These are phyloP conservation scores for Hondaea fermentalgiana DNA, from an alignment of 108 stramenopile genomes.

Conservation along the genomic window DNA sequence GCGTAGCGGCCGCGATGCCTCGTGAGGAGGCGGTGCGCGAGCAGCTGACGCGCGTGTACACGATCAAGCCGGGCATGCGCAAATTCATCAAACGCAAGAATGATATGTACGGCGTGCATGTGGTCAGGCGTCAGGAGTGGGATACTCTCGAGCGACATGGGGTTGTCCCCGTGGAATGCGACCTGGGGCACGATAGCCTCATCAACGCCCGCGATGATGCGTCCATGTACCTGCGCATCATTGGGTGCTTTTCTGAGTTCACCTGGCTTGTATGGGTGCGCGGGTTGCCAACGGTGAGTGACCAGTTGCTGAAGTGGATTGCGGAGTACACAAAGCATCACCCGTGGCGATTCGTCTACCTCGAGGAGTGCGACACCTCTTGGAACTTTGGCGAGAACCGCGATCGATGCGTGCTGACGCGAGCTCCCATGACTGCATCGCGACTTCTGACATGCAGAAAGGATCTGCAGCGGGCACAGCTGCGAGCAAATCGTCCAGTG, in stretches of 20 bases:
- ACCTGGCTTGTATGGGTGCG: slow-evolving; percentile 15
- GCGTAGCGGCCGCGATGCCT: slow-evolving; percentile 9
- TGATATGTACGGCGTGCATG: slow-evolving; percentile 15
- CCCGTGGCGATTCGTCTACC: slow-evolving; percentile 8
- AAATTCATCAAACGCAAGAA: slow-evolving; percentile 18
- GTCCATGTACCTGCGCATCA: slow-evolving; percentile 13
- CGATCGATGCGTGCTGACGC: neutral
- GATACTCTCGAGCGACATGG: neutral
- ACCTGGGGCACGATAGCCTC: slow-evolving; percentile 9
- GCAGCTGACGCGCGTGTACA: slow-evolving; percentile 8
- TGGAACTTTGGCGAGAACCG: slow-evolving; percentile 20
- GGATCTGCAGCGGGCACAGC: slow-evolving; percentile 7
- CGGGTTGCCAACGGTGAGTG: slow-evolving; percentile 2
- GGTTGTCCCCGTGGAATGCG: neutral
- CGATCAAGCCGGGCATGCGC: neutral
- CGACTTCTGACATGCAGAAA: slow-evolving; percentile 11
- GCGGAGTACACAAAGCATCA: slow-evolving; percentile 14
- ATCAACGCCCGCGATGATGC: slow-evolving; percentile 14
- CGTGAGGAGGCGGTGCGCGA: slow-evolving; percentile 10
- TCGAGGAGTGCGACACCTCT: neutral
- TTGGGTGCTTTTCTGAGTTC: slow-evolving; percentile 10
- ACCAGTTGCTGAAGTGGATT: slow-evolving; percentile 15
- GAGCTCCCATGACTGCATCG: neutral
- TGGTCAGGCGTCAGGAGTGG: slow-evolving; percentile 9
- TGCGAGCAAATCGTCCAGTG: slow-evolving; percentile 4